Conservation (phyloP, 306 rosid species). For the Castanea sativa region DNA sequence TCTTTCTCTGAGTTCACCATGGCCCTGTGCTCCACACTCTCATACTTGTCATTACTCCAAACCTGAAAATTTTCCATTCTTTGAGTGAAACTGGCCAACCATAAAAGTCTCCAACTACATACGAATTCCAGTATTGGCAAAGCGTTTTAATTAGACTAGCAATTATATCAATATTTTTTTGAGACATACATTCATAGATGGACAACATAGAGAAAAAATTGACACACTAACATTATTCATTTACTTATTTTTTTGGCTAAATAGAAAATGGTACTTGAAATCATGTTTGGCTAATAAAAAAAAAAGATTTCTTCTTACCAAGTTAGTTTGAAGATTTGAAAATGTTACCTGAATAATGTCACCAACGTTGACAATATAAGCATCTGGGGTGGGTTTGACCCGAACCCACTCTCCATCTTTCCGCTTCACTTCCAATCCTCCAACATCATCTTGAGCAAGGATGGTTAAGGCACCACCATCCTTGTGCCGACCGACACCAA, state of each 20-base stretch:
- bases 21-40: conserved; percentile 70
- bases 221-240: too few species aligned
- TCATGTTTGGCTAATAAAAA: too few species aligned
- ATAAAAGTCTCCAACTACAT: background rate
- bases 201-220: too few species aligned
- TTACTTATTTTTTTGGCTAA: too few species aligned
- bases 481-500: conserved; percentile 64
- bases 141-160: too few species aligned
- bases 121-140: too few species aligned
- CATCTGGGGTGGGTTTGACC: conserved; percentile 56
- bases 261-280: background rate
- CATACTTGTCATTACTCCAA: conserved; percentile 70
- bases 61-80: conserved; percentile 38
- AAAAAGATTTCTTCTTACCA: too few species aligned
- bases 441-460: conserved; percentile 64
- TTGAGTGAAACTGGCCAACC: background rate
- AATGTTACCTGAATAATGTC: conserved; percentile 54
- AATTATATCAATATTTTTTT: too few species aligned
- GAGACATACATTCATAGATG: too few species aligned
- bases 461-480: conserved; percentile 53
- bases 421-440: conserved; percentile 60
- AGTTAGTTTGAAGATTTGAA: too few species aligned
- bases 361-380: conserved; percentile 58
- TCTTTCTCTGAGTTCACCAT: conserved; percentile 44
- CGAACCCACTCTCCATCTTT: conserved; percentile 62